Percentiles rank a stretch among this genome's conserved stretches.
Evolutionary conservation across 345 rosid species (phyloP).

Genomic region (Ceriops tagal): DNA sequence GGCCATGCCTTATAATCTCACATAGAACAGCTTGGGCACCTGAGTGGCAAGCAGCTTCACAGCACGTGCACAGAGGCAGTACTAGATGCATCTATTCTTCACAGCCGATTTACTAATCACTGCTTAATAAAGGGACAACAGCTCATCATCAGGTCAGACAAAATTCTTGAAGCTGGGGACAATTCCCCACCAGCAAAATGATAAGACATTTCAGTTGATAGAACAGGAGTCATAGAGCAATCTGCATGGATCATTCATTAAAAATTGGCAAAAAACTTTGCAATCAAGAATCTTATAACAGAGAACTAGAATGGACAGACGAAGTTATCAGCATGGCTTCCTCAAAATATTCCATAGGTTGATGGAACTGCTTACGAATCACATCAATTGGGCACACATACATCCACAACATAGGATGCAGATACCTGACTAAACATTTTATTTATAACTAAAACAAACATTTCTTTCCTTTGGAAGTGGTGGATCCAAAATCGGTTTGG

Average conservation of each 20-base stretch:
- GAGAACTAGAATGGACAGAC: too few species aligned
- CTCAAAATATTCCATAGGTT: too few species aligned
- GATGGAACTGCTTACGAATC: too few species aligned
- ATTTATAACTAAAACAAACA: too few species aligned
- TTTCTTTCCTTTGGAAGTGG: too few species aligned
- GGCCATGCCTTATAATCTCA: conserved; percentile 8
- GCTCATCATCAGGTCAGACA: conserved; percentile 2
- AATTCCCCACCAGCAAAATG: not conserved
- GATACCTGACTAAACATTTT: too few species aligned
- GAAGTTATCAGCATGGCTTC: too few species aligned
- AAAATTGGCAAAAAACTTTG: not conserved
- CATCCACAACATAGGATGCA: too few species aligned
- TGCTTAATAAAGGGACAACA: conserved; percentile 27
- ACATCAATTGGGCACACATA: too few species aligned
- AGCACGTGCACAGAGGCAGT: conserved; percentile 60
- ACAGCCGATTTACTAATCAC: conserved; percentile 56
- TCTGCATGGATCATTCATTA: not conserved
- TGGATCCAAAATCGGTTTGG: too few species aligned
- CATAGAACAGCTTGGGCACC: conserved; percentile 24
- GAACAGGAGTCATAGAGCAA: not conserved
- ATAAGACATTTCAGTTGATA: not conserved
- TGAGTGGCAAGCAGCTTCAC: conserved; percentile 44
- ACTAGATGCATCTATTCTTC: conserved; percentile 44
- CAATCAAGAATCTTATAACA: too few species aligned
- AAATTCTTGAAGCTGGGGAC: not conserved